Evolutionary conservation across 257 asterid genomes (phyloP), one percentile per base, ranked within the genome.

Genomic region (Fraxinus quadrangulata): DNA sequence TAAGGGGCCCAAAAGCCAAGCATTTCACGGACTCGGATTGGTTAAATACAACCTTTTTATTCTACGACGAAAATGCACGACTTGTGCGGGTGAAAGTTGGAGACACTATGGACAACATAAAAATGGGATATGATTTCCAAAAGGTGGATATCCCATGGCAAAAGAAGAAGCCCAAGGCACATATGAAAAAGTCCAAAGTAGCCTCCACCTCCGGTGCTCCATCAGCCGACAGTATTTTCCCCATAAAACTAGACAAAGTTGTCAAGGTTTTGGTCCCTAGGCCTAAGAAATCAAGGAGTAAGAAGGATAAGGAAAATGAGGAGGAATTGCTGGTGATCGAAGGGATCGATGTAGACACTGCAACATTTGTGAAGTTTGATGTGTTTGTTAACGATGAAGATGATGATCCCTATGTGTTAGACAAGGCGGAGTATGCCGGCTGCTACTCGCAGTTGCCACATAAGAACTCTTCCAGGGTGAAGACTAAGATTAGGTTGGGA

Each of bases 321-420:
- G 70, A 73, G 47, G 77, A 73, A 12, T 19, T 73, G 21, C 26
- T 73, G 33, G 12, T 11, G 11, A 54, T 73, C 16, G 31, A 54
- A 45, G 77, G 51, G 40, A 73, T 73, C 1, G 77, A 73, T 10
- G 37, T 73, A 13, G 77, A 73, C 31, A 54, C 39, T 0, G 49
- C 26, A 3, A 33, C 19, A 30, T 67, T 30, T 67, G 75, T 67
- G 42, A 74, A 73, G 74, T 79, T 79, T 34, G 83, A 74, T 33
- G 83, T 79, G 23, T 79, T 30, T 16, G 8, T 79, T 6, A 69
- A 80, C 11, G 83, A 80, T 6, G 83, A 80, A 26, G 49, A 80
- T 56, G 76, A 75, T n/a, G 19, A 1, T 10, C 54, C 40, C 72
- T 31, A 39, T 6, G 40, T 68, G n/a, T 23, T 66, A 31, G 79